A percentile compares a stretch with the other conserved stretches of the same genome.
phyloP scores from a whole-genome alignment of 2,329 filamentous ascomycete genomes.

The Diplodia mutila region DNA sequence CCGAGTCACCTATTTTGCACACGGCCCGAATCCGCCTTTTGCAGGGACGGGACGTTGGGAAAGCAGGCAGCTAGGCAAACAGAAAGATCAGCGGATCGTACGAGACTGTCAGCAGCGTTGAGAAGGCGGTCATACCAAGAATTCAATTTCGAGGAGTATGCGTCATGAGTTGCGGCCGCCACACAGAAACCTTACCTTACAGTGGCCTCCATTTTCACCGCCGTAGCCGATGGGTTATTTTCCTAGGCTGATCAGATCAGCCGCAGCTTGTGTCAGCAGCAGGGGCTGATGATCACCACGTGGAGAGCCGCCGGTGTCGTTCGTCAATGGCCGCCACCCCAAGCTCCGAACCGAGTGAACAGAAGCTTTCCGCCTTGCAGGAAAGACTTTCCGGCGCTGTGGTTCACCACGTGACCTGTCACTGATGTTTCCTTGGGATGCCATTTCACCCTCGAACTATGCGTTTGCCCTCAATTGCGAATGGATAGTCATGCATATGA shows the following conservation, averaged over 20 bases:
- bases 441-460: not conserved
- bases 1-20: not conserved
- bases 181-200: not conserved
- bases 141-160: not conserved
- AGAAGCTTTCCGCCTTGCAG: conserved; percentile 7
- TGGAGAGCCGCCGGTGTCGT: not conserved
- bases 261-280: not conserved
- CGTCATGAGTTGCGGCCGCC: not conserved
- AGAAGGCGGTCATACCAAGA: not conserved
- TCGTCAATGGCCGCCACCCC: not conserved
- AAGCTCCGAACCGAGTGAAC: not conserved
- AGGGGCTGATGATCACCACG: conserved; percentile 2
- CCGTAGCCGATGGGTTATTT: not conserved
- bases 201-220: not conserved
- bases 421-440: not conserved
- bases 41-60: not conserved
- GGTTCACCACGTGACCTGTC: not conserved
- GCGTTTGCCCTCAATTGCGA: not conserved
- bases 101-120: not conserved
- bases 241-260: not conserved
- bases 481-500: not conserved
- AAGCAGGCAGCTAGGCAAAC: not conserved
- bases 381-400: not conserved
- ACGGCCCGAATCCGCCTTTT: conserved; percentile 5
- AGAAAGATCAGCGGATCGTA: not conserved